phyloP scores from a whole-genome alignment of 345 rosid genomes.

The Eucalyptus decipiens region DNA sequence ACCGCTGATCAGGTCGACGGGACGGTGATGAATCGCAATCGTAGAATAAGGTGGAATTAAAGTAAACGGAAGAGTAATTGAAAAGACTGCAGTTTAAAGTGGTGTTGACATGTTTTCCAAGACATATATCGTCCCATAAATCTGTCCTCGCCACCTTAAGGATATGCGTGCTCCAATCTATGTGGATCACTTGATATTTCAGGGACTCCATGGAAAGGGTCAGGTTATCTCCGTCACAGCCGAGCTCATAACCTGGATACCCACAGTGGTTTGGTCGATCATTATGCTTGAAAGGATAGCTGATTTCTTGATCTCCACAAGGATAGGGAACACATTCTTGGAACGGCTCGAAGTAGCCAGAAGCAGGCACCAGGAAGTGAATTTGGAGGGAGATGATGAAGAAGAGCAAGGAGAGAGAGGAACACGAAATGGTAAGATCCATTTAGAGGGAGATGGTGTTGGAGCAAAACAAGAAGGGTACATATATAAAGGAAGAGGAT shows the following conservation, averaged over 20 bases:
- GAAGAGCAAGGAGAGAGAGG: not conserved
- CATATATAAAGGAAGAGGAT: not conserved
- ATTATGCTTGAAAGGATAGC: not conserved
- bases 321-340: fast-evolving
- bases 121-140: not conserved
- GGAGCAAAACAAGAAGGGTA: no score
- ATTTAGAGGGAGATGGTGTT: not conserved
- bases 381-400: not conserved
- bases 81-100: not conserved
- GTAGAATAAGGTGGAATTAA: no score
- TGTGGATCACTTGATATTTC: not conserved
- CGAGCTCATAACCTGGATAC: not conserved
- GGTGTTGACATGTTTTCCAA: fast-evolving
- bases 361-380: not conserved
- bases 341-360: not conserved
- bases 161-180: fast-evolving
- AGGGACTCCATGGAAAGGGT: not conserved
- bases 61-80: fast-evolving
- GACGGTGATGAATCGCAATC: fast-evolving
- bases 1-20: fast-evolving
- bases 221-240: fast-evolving
- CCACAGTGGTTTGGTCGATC: fast-evolving
- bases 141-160: not conserved
- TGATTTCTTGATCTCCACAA: not conserved
- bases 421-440: not conserved